Percentiles rank a stretch among this genome's conserved stretches.
Conservation (phyloP, 1,284 basidiomycete genomes). For the Marasmius fiardii region DNA sequence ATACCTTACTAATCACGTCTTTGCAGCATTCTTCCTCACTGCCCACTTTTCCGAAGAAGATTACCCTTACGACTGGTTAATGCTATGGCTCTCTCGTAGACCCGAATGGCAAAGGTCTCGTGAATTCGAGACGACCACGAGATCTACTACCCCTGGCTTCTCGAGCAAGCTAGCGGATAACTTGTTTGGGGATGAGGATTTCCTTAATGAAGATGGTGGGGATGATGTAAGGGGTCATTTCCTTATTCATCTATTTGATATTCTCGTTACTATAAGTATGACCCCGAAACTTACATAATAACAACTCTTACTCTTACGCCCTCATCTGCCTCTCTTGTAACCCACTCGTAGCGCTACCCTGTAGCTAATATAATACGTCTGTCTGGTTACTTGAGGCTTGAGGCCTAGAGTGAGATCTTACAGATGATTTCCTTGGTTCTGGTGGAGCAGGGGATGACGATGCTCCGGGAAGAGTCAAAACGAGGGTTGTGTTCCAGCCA, state of each 20-base stretch:
- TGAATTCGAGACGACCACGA: constrained; percentile 81
- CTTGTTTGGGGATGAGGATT: constrained; percentile 62
- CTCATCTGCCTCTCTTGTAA: no score
- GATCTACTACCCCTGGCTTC: constrained; percentile 51
- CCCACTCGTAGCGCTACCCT: no score
- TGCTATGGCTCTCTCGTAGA: constrained; percentile 76
- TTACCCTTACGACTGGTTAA: constrained; percentile 81
- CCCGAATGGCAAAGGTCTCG: constrained; percentile 82
- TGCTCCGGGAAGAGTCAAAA: constrained; percentile 62
- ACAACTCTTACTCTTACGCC: no score
- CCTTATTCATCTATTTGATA: no score
- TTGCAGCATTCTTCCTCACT: constrained; percentile 77
- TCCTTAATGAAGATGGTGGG: constrained; percentile 43
- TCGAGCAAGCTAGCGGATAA: constrained; percentile 46
- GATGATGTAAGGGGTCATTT: no score
- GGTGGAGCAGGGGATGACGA: constrained; percentile 13
- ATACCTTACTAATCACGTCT: constrained; percentile 8
- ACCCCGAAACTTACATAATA: no score
- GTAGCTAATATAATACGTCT: no score
- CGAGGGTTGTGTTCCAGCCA: constrained; percentile 80
- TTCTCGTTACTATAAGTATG: no score
- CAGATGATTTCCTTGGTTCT: constrained; percentile 7
- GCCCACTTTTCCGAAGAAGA: constrained; percentile 84
- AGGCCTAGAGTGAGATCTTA: no score
- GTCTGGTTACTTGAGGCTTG: no score